Evolutionary conservation across 148 eudicot genomes (phyloP), one percentile per base, ranked within the genome.

Genomic region (Vaccinium macrocarpon): DNA sequence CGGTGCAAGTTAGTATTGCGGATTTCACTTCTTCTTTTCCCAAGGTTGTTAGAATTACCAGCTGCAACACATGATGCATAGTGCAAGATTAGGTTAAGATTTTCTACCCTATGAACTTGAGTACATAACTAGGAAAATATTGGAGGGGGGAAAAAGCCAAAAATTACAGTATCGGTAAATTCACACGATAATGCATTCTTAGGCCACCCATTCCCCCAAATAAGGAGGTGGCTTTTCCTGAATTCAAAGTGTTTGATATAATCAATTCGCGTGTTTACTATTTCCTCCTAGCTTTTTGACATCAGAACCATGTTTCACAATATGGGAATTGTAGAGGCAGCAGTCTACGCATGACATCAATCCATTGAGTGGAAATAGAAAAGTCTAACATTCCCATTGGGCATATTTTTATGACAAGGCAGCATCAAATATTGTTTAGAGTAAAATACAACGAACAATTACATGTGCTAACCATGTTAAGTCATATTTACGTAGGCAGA

Each of bases 11-110:
- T 79, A 92, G 86, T 80, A 97, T 89, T 15, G 92, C 96, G 19
- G 94, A 86, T 87, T 93, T 97, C 92, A 97, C 89, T 82, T 93
- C 97, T 85, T 97, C 99, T 86, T 95, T 92, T 42, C 89, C 92
- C 92, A 97, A 72, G 7, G 95, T 88, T 6, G 98, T 90, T 87
- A 90, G 86, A 70, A 97, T 96, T 62, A 95, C 90, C 82, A 97
- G 93, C 99, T 97, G 91, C 46, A 49, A 78, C 86, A 55, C 71
- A 82, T 53, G 21, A 87, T 55, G 59, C 13, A 49, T n/a, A 48
- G 78, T 35, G 66, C 48, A 80, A 62, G 21, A 53, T 62, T 8
- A 62, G 72, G 29, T 35, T 23, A 32, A 66, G 15, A 68, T 55
- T 16, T 38, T 71, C n/a, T 21, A 48, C 66, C 62, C 9, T 56